Evolutionary conservation across 306 rosid genomes (phyloP).

Genomic region (Rubus parviflorus): DNA sequence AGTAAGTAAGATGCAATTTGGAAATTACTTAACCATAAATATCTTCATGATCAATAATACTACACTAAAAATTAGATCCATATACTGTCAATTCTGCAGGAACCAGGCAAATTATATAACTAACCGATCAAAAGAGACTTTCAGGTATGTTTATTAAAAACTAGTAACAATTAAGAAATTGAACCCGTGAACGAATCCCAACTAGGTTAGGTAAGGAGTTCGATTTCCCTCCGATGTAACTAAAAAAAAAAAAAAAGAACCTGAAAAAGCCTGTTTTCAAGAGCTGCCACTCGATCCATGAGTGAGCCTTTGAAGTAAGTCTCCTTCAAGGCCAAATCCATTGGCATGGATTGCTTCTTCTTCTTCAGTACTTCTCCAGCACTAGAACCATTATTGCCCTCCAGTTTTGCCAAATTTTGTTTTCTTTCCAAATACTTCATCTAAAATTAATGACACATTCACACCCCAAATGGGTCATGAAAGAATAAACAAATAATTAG

Average conservation of each 20-base stretch:
- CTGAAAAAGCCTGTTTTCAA: slow-evolving; percentile 71
- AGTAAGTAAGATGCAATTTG: not conserved
- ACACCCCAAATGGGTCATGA: not conserved
- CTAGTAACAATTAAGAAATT: not conserved
- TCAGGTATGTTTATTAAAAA: too few species aligned
- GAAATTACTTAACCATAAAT: not conserved
- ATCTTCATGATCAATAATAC: not conserved
- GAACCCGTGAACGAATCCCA: too few species aligned
- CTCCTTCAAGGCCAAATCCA: slow-evolving; percentile 51
- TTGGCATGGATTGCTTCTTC: slow-evolving; percentile 28
- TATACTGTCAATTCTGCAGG: not conserved
- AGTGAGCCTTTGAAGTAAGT: slow-evolving; percentile 59
- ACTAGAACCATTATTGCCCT: slow-evolving; percentile 6
- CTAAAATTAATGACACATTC: slow-evolving; percentile 25
- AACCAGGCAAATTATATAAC: too few species aligned
- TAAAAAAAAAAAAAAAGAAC: slow-evolving; percentile 24
- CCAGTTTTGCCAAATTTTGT: slow-evolving; percentile 34
- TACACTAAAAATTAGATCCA: not conserved
- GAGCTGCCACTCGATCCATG: slow-evolving; percentile 67
- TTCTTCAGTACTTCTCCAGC: slow-evolving; percentile 24
- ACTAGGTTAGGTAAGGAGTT: too few species aligned
- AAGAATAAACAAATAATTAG: not conserved
- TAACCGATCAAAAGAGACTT: too few species aligned
- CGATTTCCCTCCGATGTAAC: too few species aligned
- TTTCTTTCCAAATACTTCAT: slow-evolving; percentile 70